phyloP scores from a whole-genome alignment of 2,329 filamentous ascomycete species.

The Cladobotryum mycophilum region DNA sequence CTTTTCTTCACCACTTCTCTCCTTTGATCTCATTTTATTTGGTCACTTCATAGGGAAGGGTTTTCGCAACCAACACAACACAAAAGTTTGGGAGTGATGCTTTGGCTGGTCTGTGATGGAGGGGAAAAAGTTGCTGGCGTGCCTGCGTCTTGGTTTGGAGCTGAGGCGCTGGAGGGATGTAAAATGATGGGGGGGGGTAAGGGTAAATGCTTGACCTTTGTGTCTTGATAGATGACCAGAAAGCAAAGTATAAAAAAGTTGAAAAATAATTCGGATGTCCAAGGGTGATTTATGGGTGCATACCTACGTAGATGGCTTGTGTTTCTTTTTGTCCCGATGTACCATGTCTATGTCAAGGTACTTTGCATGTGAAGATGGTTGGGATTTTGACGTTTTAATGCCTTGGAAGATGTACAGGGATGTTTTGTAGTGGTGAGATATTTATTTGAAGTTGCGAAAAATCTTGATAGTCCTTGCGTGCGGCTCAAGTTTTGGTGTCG shows the following conservation, averaged over 20 bases:
- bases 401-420: too few relatives aligned
- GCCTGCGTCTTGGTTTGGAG: neutral
- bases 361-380: too few relatives aligned
- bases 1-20: slow-evolving; percentile 12
- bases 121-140: neutral
- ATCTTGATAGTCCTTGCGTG: too few relatives aligned
- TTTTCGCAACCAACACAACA: slow-evolving; percentile 7
- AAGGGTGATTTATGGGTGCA: neutral
- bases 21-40: slow-evolving; percentile 10
- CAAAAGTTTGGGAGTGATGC: slow-evolving; percentile 2
- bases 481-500: too few relatives aligned
- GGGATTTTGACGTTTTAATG: too few relatives aligned
- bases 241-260: neutral
- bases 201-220: neutral
- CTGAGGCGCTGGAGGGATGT: neutral
- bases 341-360: too few relatives aligned
- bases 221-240: neutral
- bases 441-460: too few relatives aligned
- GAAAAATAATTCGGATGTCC: neutral
- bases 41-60: slow-evolving; percentile 3
- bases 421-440: too few relatives aligned
- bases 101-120: neutral
- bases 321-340: too few relatives aligned
- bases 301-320: too few relatives aligned
- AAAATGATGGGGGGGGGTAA: neutral